A percentile compares a stretch with the other conserved stretches of the same genome.
Evolutionary conservation across 2,329 filamentous ascomycete genomes (phyloP).

Genomic region (Ophiosphaerella herpotricha): DNA sequence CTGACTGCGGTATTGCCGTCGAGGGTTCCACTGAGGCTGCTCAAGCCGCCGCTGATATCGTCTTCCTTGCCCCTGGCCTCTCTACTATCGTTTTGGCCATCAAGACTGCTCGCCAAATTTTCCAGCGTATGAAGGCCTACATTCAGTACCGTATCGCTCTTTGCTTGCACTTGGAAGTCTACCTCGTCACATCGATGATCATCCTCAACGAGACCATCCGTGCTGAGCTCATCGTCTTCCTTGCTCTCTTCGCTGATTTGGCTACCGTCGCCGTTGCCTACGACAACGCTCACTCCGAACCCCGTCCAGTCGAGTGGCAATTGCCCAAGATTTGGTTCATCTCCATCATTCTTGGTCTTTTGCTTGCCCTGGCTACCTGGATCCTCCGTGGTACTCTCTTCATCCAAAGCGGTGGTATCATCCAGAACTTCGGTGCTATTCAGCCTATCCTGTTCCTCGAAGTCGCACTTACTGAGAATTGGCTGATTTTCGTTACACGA

Average conservation of each 20-base stretch:
- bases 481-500: constrained; percentile 60
- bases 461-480: constrained; percentile 59
- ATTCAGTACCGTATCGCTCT: constrained; percentile 78
- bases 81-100: constrained; percentile 73
- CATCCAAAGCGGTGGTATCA: constrained; percentile 70
- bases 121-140: constrained; percentile 79
- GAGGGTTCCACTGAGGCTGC: constrained; percentile 74
- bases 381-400: constrained; percentile 72
- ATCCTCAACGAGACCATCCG: constrained; percentile 78
- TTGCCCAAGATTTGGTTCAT: constrained; percentile 82
- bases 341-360: constrained; percentile 67
- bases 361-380: constrained; percentile 74
- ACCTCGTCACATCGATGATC: constrained; percentile 77
- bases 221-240: constrained; percentile 76
- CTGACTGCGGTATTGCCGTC: constrained; percentile 75
- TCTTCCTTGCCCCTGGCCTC: constrained; percentile 74
- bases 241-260: constrained; percentile 78
- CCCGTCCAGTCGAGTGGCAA: constrained; percentile 78
- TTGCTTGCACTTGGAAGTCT: constrained; percentile 75
- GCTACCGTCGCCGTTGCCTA: constrained; percentile 79
- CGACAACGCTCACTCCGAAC: constrained; percentile 77
- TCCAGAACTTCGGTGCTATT: constrained; percentile 74
- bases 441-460: constrained; percentile 69
- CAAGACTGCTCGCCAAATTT: constrained; percentile 75
- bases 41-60: constrained; percentile 73